Evolutionary conservation across 225 moss, liverwort and hornwort species (phyloP).

Genomic region (Polytrichum formosum): DNA sequence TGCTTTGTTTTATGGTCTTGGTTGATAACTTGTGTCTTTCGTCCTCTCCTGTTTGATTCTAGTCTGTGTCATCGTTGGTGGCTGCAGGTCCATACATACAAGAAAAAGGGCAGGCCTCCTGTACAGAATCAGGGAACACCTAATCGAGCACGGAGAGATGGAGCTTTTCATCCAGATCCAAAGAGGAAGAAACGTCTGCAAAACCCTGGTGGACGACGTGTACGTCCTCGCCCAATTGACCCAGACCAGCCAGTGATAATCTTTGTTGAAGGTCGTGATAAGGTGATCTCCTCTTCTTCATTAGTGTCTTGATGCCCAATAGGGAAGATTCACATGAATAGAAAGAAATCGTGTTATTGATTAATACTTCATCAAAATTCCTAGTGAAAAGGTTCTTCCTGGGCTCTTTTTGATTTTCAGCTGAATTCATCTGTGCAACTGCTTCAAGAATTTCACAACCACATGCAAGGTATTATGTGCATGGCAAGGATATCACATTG

Average conservation of each 20-base stretch:
- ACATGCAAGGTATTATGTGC: no score
- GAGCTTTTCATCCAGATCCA: constrained; percentile 15
- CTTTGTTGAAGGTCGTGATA: constrained; percentile 73
- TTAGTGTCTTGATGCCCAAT: no score
- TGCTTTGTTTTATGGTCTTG: background rate
- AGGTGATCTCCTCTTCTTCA: constrained; percentile 32
- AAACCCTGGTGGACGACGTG: constrained; percentile 40
- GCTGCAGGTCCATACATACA: constrained; percentile 26
- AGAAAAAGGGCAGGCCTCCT: constrained; percentile 36
- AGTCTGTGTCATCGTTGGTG: background rate
- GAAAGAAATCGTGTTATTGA: no score
- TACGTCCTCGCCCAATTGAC: constrained; percentile 62
- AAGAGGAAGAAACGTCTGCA: constrained; percentile 33
- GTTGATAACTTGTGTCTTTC: background rate
- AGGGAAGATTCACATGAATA: no score
- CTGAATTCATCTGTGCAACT: no score
- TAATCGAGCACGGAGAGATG: constrained; percentile 20
- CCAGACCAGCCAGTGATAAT: constrained; percentile 65
- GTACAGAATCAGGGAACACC: constrained; percentile 27
- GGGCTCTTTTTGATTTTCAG: no score
- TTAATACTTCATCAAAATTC: no score
- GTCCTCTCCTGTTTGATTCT: background rate
- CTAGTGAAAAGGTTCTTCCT: no score
- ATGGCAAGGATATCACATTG: no score
- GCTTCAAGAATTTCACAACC: no score